A percentile compares a stretch with the other conserved stretches of the same genome.
These are phyloP conservation scores for Moniliophthora roreri DNA, from an alignment of 1,284 basidiomycete species.

Conservation along the genomic window DNA sequence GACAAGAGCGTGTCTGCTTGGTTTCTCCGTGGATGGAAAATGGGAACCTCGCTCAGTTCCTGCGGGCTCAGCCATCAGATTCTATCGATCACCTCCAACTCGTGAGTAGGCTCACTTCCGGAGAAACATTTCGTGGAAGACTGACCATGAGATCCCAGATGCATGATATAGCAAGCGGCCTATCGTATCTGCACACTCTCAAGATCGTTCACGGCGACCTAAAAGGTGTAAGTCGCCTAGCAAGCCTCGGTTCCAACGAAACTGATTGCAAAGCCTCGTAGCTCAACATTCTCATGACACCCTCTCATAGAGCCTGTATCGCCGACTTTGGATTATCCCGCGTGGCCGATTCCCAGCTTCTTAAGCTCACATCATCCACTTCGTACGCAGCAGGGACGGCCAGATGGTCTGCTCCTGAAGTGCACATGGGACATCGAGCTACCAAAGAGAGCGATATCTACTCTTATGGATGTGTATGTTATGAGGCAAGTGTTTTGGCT, in stretches of 20 bases:
- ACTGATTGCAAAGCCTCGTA: not conserved
- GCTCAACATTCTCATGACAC: constrained; percentile 13
- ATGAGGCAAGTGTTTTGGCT: not conserved
- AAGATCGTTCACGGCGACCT: not conserved
- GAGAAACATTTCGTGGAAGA: no score
- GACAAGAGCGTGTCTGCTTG: constrained; percentile 11
- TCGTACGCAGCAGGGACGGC: not conserved
- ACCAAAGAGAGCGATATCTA: not conserved
- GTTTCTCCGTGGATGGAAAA: constrained; percentile 11
- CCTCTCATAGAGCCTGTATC: constrained; percentile 7
- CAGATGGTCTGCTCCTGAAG: not conserved
- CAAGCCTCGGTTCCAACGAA: not conserved
- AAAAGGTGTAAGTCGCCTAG: not conserved
- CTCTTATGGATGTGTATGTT: not conserved
- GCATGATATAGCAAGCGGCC: not conserved
- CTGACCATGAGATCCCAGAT: no score
- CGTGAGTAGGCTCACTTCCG: not conserved
- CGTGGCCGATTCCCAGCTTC: not conserved
- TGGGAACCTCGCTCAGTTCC: constrained; percentile 1
- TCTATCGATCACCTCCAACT: not conserved
- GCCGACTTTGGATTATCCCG: constrained; percentile 13
- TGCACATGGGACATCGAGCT: not conserved
- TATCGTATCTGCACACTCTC: not conserved
- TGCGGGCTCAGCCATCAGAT: not conserved
- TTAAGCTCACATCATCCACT: not conserved